These are phyloP conservation scores for Pseudofabraea citricarpa DNA, from an alignment of 2,329 filamentous ascomycete species.

Conservation along the genomic window DNA sequence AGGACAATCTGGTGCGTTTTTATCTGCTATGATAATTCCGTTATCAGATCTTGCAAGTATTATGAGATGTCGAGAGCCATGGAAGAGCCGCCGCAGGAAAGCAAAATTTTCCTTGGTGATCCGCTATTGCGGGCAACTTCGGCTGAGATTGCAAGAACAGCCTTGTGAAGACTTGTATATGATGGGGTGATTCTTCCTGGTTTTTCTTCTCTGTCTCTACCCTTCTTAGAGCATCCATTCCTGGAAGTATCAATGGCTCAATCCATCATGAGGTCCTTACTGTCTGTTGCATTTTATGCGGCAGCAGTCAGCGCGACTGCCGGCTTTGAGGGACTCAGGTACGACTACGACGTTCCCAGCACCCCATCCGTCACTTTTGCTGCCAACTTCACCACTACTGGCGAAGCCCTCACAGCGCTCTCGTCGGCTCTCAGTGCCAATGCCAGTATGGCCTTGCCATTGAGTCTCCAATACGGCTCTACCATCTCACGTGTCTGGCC, in stretches of 20 bases:
- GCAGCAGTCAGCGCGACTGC: neutral
- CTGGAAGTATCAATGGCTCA: neutral
- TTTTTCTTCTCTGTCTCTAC: neutral
- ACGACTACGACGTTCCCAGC: neutral
- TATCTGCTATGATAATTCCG: neutral
- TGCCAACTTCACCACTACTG: neutral
- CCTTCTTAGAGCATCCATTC: neutral
- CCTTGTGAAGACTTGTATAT: neutral
- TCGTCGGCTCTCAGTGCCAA: neutral
- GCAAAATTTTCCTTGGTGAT: neutral
- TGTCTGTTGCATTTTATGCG: neutral
- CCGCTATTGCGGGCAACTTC: neutral
- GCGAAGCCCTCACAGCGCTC: neutral
- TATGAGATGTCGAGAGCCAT: too few species aligned
- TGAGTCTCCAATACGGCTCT: neutral
- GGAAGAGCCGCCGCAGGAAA: neutral
- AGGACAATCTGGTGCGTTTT: neutral
- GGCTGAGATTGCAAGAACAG: neutral
- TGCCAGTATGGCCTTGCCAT: neutral
- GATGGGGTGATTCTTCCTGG: neutral
- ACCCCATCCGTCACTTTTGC: neutral
- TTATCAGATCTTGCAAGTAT: neutral
- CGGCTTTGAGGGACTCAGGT: neutral
- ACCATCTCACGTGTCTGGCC: conserved; percentile 1
- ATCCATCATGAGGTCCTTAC: neutral